A percentile compares a stretch with the other conserved stretches of the same genome.
Conservation (phyloP, 2,329 filamentous ascomycete genomes). For the Exophiala alcalophila region DNA sequence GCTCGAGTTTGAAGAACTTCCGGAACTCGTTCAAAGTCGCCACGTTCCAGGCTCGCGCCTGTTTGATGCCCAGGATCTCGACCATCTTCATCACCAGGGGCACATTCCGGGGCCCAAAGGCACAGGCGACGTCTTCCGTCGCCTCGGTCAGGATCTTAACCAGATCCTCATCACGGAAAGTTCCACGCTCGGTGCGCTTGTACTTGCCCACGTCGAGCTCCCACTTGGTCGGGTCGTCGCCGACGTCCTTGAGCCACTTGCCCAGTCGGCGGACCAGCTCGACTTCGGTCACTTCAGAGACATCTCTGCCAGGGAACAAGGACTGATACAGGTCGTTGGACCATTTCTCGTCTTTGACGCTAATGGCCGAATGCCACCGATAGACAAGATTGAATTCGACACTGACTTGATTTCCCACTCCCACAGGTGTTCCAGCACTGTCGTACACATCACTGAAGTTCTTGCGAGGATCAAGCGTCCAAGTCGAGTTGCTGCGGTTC, state of each 20-base stretch:
- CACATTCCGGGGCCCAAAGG: slow-evolving; percentile 69
- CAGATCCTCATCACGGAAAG: slow-evolving; percentile 72
- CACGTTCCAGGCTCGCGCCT: slow-evolving; percentile 65
- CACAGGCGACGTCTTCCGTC: slow-evolving; percentile 67
- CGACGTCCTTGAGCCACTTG: slow-evolving; percentile 60
- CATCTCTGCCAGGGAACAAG: slow-evolving; percentile 56
- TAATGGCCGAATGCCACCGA: slow-evolving; percentile 80
- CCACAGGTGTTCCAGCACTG: slow-evolving; percentile 60
- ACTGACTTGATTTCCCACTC: slow-evolving; percentile 77
- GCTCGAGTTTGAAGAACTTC: slow-evolving; percentile 59
- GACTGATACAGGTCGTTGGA: slow-evolving; percentile 66
- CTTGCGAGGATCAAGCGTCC: slow-evolving; percentile 33
- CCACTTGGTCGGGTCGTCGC: slow-evolving; percentile 66
- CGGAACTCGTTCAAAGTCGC: slow-evolving; percentile 55
- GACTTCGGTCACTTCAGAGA: slow-evolving; percentile 53
- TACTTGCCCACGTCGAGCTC: slow-evolving; percentile 66
- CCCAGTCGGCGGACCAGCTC: slow-evolving; percentile 63
- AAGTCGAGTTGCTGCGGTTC: slow-evolving; percentile 29
- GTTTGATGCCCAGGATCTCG: slow-evolving; percentile 75
- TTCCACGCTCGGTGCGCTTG: slow-evolving; percentile 56
- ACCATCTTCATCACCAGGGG: slow-evolving; percentile 69
- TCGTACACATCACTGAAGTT: slow-evolving; percentile 26
- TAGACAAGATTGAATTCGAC: slow-evolving; percentile 89
- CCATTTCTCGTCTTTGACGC: slow-evolving; percentile 74
- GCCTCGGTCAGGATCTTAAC: slow-evolving; percentile 65